Evolutionary conservation across 2,329 filamentous ascomycete species (phyloP).

Genomic region (Elsinoe necatrix): DNA sequence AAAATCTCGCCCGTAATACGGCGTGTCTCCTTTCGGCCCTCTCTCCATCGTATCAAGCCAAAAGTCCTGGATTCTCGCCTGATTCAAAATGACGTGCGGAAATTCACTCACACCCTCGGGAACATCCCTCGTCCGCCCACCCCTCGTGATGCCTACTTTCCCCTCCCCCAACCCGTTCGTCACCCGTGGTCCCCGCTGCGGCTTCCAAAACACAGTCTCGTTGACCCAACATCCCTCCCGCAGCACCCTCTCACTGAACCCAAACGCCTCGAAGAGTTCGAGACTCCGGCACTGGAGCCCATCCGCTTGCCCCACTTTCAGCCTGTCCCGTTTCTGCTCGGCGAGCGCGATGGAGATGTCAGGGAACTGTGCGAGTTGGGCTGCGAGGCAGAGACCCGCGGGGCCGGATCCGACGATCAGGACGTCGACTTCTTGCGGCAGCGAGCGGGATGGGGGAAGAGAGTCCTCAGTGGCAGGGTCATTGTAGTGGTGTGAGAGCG

Average conservation of each 20-base stretch:
- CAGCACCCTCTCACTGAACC: conserved; percentile 52
- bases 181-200: conserved; percentile 24
- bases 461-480: not conserved
- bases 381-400: conserved; percentile 40
- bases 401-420: conserved; percentile 47
- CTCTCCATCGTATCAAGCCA: conserved; percentile 16
- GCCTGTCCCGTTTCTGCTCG: conserved; percentile 34
- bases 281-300: conserved; percentile 34
- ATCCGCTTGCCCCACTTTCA: conserved; percentile 30
- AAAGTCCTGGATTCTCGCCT: conserved; percentile 38
- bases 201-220: conserved; percentile 55
- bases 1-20: conserved; percentile 12
- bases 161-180: not conserved
- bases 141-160: conserved; percentile 14
- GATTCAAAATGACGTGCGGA: conserved; percentile 59
- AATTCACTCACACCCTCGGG: conserved; percentile 34
- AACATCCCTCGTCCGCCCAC: conserved; percentile 16
- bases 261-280: conserved; percentile 49
- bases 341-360: conserved; percentile 43
- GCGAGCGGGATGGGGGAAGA: not conserved
- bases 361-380: conserved; percentile 41
- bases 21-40: conserved; percentile 14
- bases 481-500: not conserved
- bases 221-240: conserved; percentile 60
- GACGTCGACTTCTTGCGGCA: conserved; percentile 36